Evolutionary conservation across 2,329 filamentous ascomycete genomes (phyloP).

Genomic region (Beauveria medogensis): DNA sequence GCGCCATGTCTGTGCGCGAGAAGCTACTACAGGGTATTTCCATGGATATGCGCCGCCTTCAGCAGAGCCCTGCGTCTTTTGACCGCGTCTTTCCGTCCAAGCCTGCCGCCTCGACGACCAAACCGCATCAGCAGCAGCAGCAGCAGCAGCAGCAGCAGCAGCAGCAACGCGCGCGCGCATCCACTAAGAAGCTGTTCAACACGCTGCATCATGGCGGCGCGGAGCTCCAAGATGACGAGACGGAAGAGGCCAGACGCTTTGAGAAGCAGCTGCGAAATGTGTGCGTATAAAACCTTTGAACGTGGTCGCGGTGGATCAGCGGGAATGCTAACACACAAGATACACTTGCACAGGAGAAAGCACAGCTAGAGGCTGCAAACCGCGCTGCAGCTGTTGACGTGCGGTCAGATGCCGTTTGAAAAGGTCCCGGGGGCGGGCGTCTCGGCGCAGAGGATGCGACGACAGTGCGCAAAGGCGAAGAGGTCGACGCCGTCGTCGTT

Average conservation of each 20-base stretch:
- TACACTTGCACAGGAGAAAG: neutral
- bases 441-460: neutral
- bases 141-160: no score
- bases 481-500: neutral
- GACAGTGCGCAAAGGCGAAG: neutral
- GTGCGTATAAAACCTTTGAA: neutral
- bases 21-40: neutral
- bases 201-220: neutral
- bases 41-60: neutral
- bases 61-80: neutral
- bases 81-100: neutral
- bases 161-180: neutral
- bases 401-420: neutral
- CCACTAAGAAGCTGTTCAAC: neutral
- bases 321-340: neutral
- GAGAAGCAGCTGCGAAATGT: neutral
- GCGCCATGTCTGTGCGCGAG: neutral
- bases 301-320: no score
- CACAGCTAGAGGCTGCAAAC: neutral
- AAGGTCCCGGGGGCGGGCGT: neutral
- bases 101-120: neutral
- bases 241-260: neutral
- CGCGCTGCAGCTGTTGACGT: neutral
- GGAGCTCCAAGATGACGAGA: neutral
- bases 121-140: neutral